phyloP scores from a whole-genome alignment of 495 filamentous ascomycete genomes.

The Penicillium soppii region DNA sequence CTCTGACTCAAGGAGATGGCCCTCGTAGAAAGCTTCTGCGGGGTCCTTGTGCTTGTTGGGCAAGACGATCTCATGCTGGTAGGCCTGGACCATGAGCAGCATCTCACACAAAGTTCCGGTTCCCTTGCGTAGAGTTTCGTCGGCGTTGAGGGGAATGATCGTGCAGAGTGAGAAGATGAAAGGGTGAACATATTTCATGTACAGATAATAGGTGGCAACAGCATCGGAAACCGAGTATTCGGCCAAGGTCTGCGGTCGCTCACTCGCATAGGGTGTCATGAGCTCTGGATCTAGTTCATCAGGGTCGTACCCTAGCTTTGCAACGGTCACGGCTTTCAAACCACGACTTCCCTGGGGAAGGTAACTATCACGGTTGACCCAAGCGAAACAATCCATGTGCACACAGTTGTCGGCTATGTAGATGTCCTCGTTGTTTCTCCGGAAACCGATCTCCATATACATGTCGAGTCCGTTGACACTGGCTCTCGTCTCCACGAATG shows the following conservation, averaged over 20 bases:
- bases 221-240: constrained; percentile 99
- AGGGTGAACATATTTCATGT: constrained; percentile 99
- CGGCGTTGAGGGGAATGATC: constrained; percentile 88
- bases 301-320: constrained; percentile 96
- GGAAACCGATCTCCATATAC: constrained; percentile 97
- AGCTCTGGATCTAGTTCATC: constrained; percentile 97
- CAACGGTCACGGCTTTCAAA: constrained; percentile 95
- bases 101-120: constrained; percentile 98
- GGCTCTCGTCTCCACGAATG: constrained; percentile 91
- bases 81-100: constrained; percentile 98
- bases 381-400: constrained; percentile 98
- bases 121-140: constrained; percentile 91
- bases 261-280: constrained; percentile 92
- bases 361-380: constrained; percentile 99
- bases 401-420: constrained; percentile 94
- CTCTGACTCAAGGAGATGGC: constrained; percentile 91
- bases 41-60: constrained; percentile 95
- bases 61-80: constrained; percentile 84
- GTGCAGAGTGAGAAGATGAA: constrained; percentile 99
- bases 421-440: constrained; percentile 90
- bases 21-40: constrained; percentile 93
- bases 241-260: constrained; percentile 88
- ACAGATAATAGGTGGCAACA: constrained; percentile 97
- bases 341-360: constrained; percentile 96
- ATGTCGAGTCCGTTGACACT: constrained; percentile 97